These are phyloP conservation scores for Pseudevernia furfuracea DNA, from an alignment of 495 filamentous ascomycete species.

Conservation along the genomic window DNA sequence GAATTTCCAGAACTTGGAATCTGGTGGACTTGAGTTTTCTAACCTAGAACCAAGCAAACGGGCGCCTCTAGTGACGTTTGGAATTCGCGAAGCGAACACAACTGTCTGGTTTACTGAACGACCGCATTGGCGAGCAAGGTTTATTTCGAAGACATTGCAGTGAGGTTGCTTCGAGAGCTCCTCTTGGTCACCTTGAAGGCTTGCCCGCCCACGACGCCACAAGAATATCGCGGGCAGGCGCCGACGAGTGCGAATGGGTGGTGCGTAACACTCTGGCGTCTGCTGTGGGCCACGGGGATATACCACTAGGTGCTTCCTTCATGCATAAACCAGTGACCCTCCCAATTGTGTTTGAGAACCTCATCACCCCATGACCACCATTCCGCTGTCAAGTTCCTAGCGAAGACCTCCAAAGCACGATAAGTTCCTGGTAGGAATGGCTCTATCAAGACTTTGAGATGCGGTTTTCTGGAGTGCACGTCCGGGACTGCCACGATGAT, in stretches of 20 bases:
- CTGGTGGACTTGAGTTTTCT: background rate
- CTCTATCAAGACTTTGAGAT: constrained; percentile 52
- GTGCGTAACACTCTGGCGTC: background rate
- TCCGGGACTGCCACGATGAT: constrained; percentile 79
- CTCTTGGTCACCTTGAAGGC: background rate
- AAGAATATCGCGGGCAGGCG: background rate
- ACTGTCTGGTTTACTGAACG: background rate
- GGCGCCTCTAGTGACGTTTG: background rate
- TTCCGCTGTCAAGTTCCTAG: constrained; percentile 71
- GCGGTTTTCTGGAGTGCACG: constrained; percentile 85
- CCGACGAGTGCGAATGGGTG: background rate
- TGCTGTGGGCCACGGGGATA: too few relatives aligned
- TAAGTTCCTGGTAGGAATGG: constrained; percentile 45
- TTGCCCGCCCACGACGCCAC: background rate
- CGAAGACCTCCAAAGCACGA: constrained; percentile 76
- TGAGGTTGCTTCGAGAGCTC: background rate
- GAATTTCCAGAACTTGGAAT: too few relatives aligned
- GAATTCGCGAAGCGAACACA: background rate
- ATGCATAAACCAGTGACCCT: constrained; percentile 53
- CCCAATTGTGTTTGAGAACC: constrained; percentile 59
- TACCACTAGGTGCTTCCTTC: background rate
- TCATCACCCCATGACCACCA: constrained; percentile 93
- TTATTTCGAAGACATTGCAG: background rate
- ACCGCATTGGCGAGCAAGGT: background rate
- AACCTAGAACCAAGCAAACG: background rate